Base-by-base conservation (phyloP, 2,329 filamentous ascomycete genomes). In the Fonsecaea pugnacius region DNA sequence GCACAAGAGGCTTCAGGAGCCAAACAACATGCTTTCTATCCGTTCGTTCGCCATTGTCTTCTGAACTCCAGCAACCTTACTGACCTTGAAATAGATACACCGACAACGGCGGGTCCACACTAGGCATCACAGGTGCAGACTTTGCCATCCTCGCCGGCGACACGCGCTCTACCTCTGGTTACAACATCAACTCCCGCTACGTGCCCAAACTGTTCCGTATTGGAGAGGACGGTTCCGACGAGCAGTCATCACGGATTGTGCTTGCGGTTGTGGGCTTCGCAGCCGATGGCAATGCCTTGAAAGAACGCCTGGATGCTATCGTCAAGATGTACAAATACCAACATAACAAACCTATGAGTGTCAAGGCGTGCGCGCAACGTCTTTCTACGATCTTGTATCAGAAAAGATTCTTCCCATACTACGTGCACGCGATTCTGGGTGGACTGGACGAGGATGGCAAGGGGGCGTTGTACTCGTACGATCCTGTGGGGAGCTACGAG, bases 321-420 rank as follows among this genome's bases (percentile, higher is more conserved):
- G 95, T 96, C 84, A 98, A 96, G 84, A 96, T 98, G 89, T 98
- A 98, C 87, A 91, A 91, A 74, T 97, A 97, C 83, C 92, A 96
- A 77, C 94, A 98, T 78, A 92, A 92, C 79, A 99, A 98, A 84
- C 88, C 91, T 70, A 99, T 99, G 89, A 89, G 87, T 69, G 90
- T 98, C 74, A 89, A 91, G 74, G 95, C 95, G 55, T 98, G 94
- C 79, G 96, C 95, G 62, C 94, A 98, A 81, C 89, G 94, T 62
- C 85, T 99, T 67, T 94, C 91, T 46, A 97, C 96, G 53, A 96
- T 99, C 70, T 88, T 99, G 63, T 99, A 99, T 83, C 85, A 89
- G 78, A 98, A 98, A 83, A 91, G 95, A 55, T 99, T 99, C 84
- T 99, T 99, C 84, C 95, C 95, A 24, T 99, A 96, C 86, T 99